These are phyloP conservation scores for Taxawa tesnikishii DNA, from an alignment of 2,329 filamentous ascomycete species.

Conservation along the genomic window DNA sequence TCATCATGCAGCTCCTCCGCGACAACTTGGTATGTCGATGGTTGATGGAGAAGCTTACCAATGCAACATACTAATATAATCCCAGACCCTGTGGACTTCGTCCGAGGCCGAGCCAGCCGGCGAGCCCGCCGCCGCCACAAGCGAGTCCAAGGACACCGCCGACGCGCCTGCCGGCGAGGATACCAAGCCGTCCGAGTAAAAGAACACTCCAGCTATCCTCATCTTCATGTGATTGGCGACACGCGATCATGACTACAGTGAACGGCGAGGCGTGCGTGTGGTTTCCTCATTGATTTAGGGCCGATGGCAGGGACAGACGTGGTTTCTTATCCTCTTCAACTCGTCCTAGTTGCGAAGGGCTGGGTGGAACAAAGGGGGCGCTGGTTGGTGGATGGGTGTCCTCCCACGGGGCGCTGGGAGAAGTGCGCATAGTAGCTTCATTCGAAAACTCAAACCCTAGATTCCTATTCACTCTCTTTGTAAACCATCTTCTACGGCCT, in stretches of 20 bases:
- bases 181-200: slow-evolving; percentile 30
- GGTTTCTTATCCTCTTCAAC: background rate
- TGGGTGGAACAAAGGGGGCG: background rate
- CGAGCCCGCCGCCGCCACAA: slow-evolving; percentile 22
- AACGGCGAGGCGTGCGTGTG: background rate
- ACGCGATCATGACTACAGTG: background rate
- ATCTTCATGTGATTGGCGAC: background rate
- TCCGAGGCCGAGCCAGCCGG: slow-evolving; percentile 84
- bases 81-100: slow-evolving; percentile 94
- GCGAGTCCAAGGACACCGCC: slow-evolving; percentile 39
- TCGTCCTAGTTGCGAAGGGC: background rate
- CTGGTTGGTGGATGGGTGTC: no score
- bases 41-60: slow-evolving; percentile 1
- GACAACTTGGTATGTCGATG: slow-evolving; percentile 66
- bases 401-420: no score
- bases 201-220: background rate
- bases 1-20: slow-evolving; percentile 97
- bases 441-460: background rate
- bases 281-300: background rate
- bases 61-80: slow-evolving; percentile 14
- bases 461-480: no score
- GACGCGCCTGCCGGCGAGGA: slow-evolving; percentile 43
- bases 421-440: background rate
- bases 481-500: no score
- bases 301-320: background rate